Conservation (phyloP, 1,284 basidiomycete genomes). For the Apiotrichum porosum region DNA sequence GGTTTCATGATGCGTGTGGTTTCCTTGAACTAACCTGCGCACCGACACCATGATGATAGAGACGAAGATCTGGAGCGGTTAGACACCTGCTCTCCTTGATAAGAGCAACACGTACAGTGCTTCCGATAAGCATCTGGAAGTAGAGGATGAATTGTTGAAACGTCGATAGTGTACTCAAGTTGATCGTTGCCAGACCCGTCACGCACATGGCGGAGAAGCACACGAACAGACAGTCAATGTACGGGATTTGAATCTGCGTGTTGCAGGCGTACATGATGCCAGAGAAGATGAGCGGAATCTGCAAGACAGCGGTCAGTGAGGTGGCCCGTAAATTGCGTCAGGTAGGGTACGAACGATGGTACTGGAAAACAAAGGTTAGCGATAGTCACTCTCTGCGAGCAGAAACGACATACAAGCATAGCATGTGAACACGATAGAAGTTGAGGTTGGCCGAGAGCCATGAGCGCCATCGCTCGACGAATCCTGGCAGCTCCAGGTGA, state of each 20-base stretch:
- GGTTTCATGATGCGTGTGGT: too few relatives aligned
- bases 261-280: conserved; percentile 50
- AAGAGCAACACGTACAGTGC: conserved; percentile 36
- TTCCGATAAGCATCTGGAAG: conserved; percentile 47
- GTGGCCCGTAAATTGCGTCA: too few relatives aligned
- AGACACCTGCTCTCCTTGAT: neutral
- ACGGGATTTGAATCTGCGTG: conserved; percentile 46
- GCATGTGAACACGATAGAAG: conserved; percentile 50
- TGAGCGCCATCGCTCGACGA: neutral
- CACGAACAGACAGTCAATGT: conserved; percentile 52
- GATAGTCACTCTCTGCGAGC: too few relatives aligned
- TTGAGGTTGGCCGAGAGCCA: conserved; percentile 26
- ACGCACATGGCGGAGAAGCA: conserved; percentile 54
- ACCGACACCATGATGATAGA: conserved; percentile 49
- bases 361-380: conserved; percentile 35
- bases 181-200: conserved; percentile 52
- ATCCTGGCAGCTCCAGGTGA: neutral
- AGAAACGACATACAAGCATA: conserved; percentile 40
- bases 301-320: neutral
- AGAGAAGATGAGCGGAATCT: conserved; percentile 50
- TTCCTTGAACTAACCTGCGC: conserved; percentile 24
- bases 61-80: conserved; percentile 32
- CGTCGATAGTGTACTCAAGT: conserved; percentile 50
- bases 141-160: conserved; percentile 53
- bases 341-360: too few relatives aligned